Conservation (phyloP, 768 basidiomycete genomes). For the Leucocoprinus leucothites region DNA sequence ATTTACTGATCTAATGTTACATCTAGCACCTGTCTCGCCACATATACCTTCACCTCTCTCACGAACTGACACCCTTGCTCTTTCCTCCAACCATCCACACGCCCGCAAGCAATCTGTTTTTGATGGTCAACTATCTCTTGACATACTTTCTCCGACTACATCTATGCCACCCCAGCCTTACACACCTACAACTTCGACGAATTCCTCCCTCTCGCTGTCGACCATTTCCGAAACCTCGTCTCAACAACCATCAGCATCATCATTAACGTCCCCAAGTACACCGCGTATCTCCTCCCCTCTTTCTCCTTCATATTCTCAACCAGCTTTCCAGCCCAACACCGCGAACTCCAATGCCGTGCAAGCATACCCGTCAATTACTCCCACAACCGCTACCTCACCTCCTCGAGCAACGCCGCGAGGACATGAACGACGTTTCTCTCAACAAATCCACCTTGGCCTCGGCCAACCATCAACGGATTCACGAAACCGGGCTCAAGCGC, state of each 20-base stretch:
- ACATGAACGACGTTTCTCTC: conserved; percentile 13
- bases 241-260: conserved; percentile 30
- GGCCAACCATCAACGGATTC: conserved; percentile 32
- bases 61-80: conserved; percentile 48
- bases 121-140: conserved; percentile 43
- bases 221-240: conserved; percentile 12
- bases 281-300: conserved; percentile 27
- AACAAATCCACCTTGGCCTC: conserved; percentile 37
- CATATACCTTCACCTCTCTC: conserved; percentile 42
- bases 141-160: conserved; percentile 27
- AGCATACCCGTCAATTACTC: conserved; percentile 24
- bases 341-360: conserved; percentile 17
- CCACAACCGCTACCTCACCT: conserved; percentile 6
- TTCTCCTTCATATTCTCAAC: conserved; percentile 20
- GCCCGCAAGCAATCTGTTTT: conserved; percentile 71
- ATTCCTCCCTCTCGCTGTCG: conserved; percentile 22
- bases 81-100: conserved; percentile 67
- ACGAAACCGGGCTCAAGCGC: conserved; percentile 19
- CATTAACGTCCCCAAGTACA: conserved; percentile 32
- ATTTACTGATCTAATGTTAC: background rate
- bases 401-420: background rate
- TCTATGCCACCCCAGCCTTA: conserved; percentile 27
- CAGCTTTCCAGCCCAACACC: conserved; percentile 26
- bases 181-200: conserved; percentile 38
- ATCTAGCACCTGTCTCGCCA: conserved; percentile 30